These are phyloP conservation scores for Lachnellula willkommii DNA, from an alignment of 2,329 filamentous ascomycete species.

Conservation along the genomic window DNA sequence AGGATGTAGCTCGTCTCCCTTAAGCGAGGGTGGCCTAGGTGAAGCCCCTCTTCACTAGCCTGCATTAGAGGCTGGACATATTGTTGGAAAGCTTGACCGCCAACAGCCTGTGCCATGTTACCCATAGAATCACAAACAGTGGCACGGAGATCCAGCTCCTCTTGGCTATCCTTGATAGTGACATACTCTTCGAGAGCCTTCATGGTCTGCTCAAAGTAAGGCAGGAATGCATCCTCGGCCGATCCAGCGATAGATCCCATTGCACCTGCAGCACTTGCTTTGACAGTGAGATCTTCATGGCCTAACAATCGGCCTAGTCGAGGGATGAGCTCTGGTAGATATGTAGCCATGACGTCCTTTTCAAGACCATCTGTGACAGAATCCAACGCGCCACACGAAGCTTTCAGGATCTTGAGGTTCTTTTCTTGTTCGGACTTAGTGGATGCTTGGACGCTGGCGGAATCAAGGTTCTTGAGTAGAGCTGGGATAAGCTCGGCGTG, in stretches of 20 bases:
- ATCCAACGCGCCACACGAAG: slow-evolving; percentile 84
- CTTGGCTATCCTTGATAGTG: slow-evolving; percentile 79
- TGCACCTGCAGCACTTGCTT: slow-evolving; percentile 81
- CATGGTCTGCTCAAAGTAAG: slow-evolving; percentile 93
- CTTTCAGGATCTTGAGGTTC: slow-evolving; percentile 80
- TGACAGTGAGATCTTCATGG: slow-evolving; percentile 82
- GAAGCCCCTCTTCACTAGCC: slow-evolving; percentile 83
- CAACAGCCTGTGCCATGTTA: slow-evolving; percentile 85
- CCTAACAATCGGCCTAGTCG: slow-evolving; percentile 79
- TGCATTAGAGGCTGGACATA: slow-evolving; percentile 89
- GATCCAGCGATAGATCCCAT: slow-evolving; percentile 86
- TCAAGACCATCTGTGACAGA: slow-evolving; percentile 84
- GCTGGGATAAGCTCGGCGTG: slow-evolving; percentile 80
- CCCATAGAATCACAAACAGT: slow-evolving; percentile 90
- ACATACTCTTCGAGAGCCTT: slow-evolving; percentile 79
- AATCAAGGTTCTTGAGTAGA: slow-evolving; percentile 82
- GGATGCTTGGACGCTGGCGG: slow-evolving; percentile 63
- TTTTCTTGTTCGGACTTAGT: slow-evolving; percentile 63
- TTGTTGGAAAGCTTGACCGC: slow-evolving; percentile 77
- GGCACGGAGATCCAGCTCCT: slow-evolving; percentile 83
- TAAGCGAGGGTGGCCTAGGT: slow-evolving; percentile 82
- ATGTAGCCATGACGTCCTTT: slow-evolving; percentile 71
- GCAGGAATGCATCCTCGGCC: slow-evolving; percentile 74
- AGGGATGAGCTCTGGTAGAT: slow-evolving; percentile 76
- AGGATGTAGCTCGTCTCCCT: slow-evolving; percentile 97